Percentiles rank a stretch among this genome's conserved stretches.
These are phyloP conservation scores for Verticillium dahliae DNA, from an alignment of 2,329 filamentous ascomycete genomes.

Conservation along the genomic window DNA sequence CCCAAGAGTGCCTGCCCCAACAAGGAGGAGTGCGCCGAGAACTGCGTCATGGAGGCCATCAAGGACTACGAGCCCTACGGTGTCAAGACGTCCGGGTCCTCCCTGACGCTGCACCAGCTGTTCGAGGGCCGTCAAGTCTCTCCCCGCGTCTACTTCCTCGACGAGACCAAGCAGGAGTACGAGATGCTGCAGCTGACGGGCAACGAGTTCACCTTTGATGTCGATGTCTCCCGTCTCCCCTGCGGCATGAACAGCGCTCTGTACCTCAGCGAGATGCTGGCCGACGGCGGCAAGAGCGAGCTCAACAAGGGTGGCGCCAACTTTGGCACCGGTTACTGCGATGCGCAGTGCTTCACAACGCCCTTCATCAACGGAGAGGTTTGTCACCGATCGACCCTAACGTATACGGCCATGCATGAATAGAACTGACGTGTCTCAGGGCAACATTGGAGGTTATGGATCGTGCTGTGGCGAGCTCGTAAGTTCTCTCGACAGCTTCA, in stretches of 20 bases:
- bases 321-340: conserved; percentile 59
- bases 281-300: conserved; percentile 51
- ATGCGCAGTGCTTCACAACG: conserved; percentile 48
- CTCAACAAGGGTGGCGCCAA: conserved; percentile 51
- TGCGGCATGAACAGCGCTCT: conserved; percentile 64
- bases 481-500: neutral
- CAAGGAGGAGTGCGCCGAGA: conserved; percentile 40
- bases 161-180: conserved; percentile 46
- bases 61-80: conserved; percentile 34
- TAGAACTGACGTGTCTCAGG: conserved; percentile 16
- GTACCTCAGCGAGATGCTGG: conserved; percentile 50
- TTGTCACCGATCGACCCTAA: neutral
- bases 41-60: conserved; percentile 48
- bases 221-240: conserved; percentile 56
- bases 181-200: conserved; percentile 54
- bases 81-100: conserved; percentile 21
- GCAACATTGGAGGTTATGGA: conserved; percentile 34
- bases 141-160: conserved; percentile 53
- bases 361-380: conserved; percentile 44
- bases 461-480: conserved; percentile 46
- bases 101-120: conserved; percentile 22
- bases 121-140: conserved; percentile 14
- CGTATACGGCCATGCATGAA: neutral
- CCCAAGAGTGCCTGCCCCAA: conserved; percentile 41
- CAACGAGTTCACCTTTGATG: conserved; percentile 59